These are phyloP conservation scores for Trypanosoma melophagium DNA, from an alignment of 208 protist species.

Conservation along the genomic window DNA sequence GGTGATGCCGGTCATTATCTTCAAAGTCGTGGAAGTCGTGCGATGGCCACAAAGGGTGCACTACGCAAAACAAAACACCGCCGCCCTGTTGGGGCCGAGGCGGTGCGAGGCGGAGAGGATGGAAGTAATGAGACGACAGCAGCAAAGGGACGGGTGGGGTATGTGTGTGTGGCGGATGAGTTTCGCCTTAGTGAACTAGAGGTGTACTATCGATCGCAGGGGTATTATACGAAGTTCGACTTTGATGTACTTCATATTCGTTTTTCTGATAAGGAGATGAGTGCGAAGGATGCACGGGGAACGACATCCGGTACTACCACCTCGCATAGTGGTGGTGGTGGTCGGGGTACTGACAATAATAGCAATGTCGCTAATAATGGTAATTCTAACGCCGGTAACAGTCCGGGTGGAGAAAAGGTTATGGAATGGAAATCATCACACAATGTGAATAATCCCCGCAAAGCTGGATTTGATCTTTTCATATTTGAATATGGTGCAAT, in stretches of 20 bases:
- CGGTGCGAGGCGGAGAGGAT: neutral
- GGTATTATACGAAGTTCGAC: constrained; percentile 81
- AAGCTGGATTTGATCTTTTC: constrained; percentile 73
- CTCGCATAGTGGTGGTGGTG: neutral
- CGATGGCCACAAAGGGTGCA: constrained; percentile 7
- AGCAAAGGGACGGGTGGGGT: constrained; percentile 56
- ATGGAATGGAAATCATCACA: constrained; percentile 9
- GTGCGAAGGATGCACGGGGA: constrained; percentile 15
- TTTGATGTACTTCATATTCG: constrained; percentile 77
- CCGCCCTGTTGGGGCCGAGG: neutral
- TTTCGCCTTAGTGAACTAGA: constrained; percentile 65
- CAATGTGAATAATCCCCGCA: constrained; percentile 12
- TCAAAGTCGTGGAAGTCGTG: neutral
- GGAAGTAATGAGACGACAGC: constrained; percentile 20
- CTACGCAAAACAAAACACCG: constrained; percentile 29
- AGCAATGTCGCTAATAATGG: constrained; percentile 6
- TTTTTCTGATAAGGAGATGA: constrained; percentile 47
- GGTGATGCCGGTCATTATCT: constrained; percentile 11
- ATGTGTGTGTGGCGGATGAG: constrained; percentile 77
- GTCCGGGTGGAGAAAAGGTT: constrained; percentile 19
- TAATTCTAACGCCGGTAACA: constrained; percentile 8
- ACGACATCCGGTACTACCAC: neutral
- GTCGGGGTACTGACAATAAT: neutral
- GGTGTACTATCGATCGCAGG: constrained; percentile 51
- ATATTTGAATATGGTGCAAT: constrained; percentile 76